Evolutionary conservation across 2,329 filamentous ascomycete species (phyloP), one percentile per base, ranked within the genome.

Genomic region (Verticillium dahliae): DNA sequence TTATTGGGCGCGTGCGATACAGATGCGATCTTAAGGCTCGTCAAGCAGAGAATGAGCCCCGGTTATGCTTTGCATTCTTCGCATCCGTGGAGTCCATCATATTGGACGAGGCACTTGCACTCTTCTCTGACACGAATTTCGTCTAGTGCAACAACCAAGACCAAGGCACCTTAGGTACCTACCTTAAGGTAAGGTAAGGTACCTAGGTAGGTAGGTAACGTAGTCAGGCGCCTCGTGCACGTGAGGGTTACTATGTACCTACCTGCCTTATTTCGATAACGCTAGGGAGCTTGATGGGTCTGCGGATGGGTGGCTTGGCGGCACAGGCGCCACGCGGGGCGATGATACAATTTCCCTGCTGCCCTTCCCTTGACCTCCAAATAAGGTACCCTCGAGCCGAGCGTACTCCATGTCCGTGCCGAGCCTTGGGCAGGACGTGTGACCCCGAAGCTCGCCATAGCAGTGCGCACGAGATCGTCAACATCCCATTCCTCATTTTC

Each of bases 281-380:
- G 27, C 35, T 59, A 45, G n/a, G 38, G 57, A 2, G 14, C 6
- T 14, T 15, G 56, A 57, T 57, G 56, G 10, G 22, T n/a, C 27
- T 33, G 27, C 52, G 33, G 14, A 50, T 62, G 61, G 14, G 56
- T 62, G 61, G 11, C 18, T 41, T 18, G 58, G n/a, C 27, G 52
- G 58, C 45, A 52, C 45, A 52, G 45, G 45, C 18, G 45, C 45
- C 45, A 52, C 45, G 45, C 45, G 45, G 45, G 45, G 45, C 45
- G 45, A 52, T 52, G 45, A 52, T 52, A 27, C 45, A 52, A 52
- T 52, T 52, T 52, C 45, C 35, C 45, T 52, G 45, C 13, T 52
- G 18, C 34, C 15, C 55, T 57, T 31, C 55, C 55, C 54, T 5
- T 38, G 34, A 57, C 34, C 33, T 27, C 55, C 55, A 38, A n/a